Conservation (phyloP, 768 basidiomycete genomes). For the Krasilnikovozyma curviuscula region DNA sequence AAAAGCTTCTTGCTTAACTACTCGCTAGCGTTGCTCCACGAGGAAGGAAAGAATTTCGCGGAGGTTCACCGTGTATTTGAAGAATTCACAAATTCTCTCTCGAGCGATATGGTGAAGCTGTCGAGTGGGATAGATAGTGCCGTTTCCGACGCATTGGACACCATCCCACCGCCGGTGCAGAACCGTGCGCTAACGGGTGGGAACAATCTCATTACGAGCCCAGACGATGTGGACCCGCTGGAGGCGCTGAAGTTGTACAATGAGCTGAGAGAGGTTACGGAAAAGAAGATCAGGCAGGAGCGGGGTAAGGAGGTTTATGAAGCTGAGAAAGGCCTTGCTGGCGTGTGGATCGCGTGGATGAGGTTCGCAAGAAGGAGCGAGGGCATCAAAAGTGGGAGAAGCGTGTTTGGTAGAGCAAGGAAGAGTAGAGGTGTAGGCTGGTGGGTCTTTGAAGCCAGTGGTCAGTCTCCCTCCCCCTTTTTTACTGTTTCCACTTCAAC, state of each 20-base stretch:
- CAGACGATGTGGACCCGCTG: conserved; percentile 23
- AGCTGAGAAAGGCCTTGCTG: conserved; percentile 48
- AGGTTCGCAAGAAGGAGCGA: conserved; percentile 73
- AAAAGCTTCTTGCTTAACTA: conserved; percentile 73
- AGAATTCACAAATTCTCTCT: conserved; percentile 48
- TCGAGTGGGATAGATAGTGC: conserved; percentile 17
- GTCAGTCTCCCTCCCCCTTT: background rate
- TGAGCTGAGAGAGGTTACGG: conserved; percentile 23
- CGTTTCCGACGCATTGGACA: background rate
- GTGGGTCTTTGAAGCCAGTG: background rate
- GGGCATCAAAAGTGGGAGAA: no score
- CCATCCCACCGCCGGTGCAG: background rate
- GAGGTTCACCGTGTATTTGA: conserved; percentile 57
- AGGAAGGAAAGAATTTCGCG: conserved; percentile 41
- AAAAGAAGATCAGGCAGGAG: conserved; percentile 18
- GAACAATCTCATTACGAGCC: background rate
- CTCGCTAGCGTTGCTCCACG: conserved; percentile 58
- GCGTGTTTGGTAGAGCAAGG: conserved; percentile 55
- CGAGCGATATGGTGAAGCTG: conserved; percentile 23
- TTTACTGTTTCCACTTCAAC: background rate
- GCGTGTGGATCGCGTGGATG: conserved; percentile 68
- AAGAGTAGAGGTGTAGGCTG: conserved; percentile 23
- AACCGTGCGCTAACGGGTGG: background rate
- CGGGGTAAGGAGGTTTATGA: conserved; percentile 31
- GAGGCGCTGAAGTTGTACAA: conserved; percentile 24